Base-by-base conservation (phyloP, 768 basidiomycete genomes). In the Pulveroboletus sp. region DNA sequence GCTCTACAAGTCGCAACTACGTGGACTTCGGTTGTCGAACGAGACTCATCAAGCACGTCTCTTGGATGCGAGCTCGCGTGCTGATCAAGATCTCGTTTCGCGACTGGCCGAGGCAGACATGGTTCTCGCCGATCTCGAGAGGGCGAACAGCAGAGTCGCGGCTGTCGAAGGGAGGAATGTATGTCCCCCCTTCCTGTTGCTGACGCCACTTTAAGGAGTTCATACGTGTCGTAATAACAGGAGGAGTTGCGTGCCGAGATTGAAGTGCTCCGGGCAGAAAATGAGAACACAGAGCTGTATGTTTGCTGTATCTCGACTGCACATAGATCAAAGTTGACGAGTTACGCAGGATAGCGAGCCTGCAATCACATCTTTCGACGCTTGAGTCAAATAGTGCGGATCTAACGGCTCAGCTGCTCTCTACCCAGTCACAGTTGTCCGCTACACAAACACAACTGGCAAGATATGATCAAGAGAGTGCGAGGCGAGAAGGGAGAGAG, bases 201-300 rank as follows among this genome's bases (percentile, higher is more conserved):
- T 39, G 28, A 5, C 11, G n/a, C 27, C n/a, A 10, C 5, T 18
- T 26, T 18, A 26, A 31, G n/a, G 8, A 21, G 8, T 27, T 35
- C 18, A 26, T 41, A 28, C 11, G 17, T 17, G 7, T 35, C 6
- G 3, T 38, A 14, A 51, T 38, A 14, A 51, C 61, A 93, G 91
- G 96, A 98, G 73, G 78, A 91, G n/a, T 76, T 99, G 15, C 83
- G 95, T 10, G 93, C 93, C 18, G 94, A 97, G 67, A 94, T 97
- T 42, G 96, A 98, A 67, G 77, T 85, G 0, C 82, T 94, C 43
- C 84, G 89, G 46, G 86, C 83, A 43, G 93, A 89, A 11, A 80
- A 74, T 46, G 85, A 90, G 54, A 73, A 78, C 28, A 82, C 82
- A 9, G 83, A 83, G 44, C 70, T 77, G 92, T 93, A 40, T 37